Conservation (phyloP, 345 rosid species). For the Corymbia maculata region DNA sequence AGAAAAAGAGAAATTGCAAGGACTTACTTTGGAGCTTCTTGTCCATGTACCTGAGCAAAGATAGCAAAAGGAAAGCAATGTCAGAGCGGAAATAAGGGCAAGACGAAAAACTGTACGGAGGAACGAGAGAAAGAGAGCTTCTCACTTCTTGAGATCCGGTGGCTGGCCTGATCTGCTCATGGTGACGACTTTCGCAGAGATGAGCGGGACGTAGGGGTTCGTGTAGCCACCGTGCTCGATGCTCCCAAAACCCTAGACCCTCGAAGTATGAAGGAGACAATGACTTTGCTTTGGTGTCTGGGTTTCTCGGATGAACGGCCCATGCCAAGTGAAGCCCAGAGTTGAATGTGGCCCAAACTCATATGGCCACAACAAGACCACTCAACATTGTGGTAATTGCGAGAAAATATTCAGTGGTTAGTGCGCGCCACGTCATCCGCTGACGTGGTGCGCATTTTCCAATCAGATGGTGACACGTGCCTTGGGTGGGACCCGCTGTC, state of each 20-base stretch:
- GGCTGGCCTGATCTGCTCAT: constrained; percentile 28
- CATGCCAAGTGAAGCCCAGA: background rate
- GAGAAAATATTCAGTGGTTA: no score
- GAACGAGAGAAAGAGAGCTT: background rate
- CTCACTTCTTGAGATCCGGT: constrained; percentile 20
- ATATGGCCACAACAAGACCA: background rate
- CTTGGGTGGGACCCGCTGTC: no score
- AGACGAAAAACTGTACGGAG: background rate
- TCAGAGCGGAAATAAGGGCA: background rate
- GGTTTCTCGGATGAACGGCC: background rate
- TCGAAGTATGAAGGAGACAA: background rate
- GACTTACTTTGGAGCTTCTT: constrained; percentile 15
- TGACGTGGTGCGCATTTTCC: no score
- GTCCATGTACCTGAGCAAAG: constrained; percentile 13
- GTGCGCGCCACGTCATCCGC: no score
- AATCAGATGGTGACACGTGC: no score
- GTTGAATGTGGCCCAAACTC: background rate
- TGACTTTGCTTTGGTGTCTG: background rate
- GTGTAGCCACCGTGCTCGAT: no score
- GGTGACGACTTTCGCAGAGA: background rate
- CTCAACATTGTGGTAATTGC: background rate
- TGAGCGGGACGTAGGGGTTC: background rate
- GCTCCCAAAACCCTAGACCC: background rate
- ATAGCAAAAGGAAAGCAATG: background rate
- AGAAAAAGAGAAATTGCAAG: background rate